A percentile compares a stretch with the other conserved stretches of the same genome.
Evolutionary conservation across 2,329 filamentous ascomycete species (phyloP).

Genomic region (Intubia oerlemansii): DNA sequence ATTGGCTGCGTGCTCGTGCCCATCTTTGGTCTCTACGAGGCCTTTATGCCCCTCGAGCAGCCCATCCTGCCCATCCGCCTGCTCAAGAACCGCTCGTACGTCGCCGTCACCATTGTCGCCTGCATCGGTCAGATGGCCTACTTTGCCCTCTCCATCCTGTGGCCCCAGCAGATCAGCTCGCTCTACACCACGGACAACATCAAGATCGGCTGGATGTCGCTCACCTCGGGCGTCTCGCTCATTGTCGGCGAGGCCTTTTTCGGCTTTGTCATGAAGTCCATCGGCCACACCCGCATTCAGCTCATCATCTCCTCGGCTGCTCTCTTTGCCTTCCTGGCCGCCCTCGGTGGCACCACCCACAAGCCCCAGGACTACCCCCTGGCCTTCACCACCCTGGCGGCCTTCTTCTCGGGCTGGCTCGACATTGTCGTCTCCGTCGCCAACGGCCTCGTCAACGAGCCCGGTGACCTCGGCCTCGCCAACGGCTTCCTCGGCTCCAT

Average conservation of each 20-base stretch:
- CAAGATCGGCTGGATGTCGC: slow-evolving; percentile 4
- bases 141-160: slow-evolving; percentile 17
- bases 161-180: slow-evolving; percentile 15
- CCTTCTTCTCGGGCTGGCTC: slow-evolving; percentile 6
- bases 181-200: slow-evolving; percentile 9
- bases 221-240: slow-evolving; percentile 1
- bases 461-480: slow-evolving; percentile 6
- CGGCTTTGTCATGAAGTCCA: slow-evolving; percentile 1
- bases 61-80: slow-evolving; percentile 21
- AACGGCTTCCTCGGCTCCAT: slow-evolving; percentile 7
- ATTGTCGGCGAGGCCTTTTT: slow-evolving; percentile 3
- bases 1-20: slow-evolving; percentile 10
- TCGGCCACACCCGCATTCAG: slow-evolving; percentile 3
- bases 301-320: slow-evolving; percentile 3
- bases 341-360: slow-evolving; percentile 4
- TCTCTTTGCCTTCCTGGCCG: slow-evolving; percentile 4
- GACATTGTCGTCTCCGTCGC: slow-evolving; percentile 4
- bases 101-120: slow-evolving; percentile 13
- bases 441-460: slow-evolving; percentile 6
- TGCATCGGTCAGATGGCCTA: slow-evolving; percentile 17
- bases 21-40: slow-evolving; percentile 12
- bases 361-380: slow-evolving; percentile 2
- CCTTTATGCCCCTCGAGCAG: slow-evolving; percentile 10
- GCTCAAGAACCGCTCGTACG: slow-evolving; percentile 19
- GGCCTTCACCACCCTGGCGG: slow-evolving; percentile 5